Percentiles rank a stretch among this genome's conserved stretches.
Evolutionary conservation across 2,329 filamentous ascomycete species (phyloP).

Genomic region (Xylariaceae sp.): DNA sequence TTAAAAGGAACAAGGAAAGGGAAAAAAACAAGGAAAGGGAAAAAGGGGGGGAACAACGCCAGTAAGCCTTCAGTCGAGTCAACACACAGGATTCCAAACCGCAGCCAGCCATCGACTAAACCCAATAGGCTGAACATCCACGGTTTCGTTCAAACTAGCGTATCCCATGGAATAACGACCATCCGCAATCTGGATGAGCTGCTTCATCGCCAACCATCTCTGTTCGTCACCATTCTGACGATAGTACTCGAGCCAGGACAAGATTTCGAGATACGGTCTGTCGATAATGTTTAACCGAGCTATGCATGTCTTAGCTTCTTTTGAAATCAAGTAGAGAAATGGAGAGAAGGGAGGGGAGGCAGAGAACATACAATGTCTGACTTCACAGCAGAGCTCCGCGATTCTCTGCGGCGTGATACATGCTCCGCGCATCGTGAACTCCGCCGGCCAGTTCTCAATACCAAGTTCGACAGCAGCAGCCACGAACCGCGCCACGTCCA

Average conservation of each 20-base stretch:
- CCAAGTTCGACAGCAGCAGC: constrained; percentile 62
- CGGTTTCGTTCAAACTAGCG: constrained; percentile 52
- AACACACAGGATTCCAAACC: constrained; percentile 37
- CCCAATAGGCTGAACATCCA: constrained; percentile 42
- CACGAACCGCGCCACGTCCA: constrained; percentile 66
- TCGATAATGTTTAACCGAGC: constrained; percentile 30
- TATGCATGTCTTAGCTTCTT: constrained; percentile 14
- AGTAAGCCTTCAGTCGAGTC: not conserved
- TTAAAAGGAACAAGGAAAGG: no score
- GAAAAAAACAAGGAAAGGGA: not conserved
- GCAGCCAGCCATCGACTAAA: constrained; percentile 51
- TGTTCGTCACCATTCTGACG: constrained; percentile 43
- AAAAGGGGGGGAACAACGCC: not conserved
- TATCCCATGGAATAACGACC: constrained; percentile 60
- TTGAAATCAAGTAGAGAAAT: constrained; percentile 6
- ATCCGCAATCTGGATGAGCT: constrained; percentile 62
- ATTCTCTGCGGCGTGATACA: constrained; percentile 56
- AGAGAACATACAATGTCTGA: constrained; percentile 42
- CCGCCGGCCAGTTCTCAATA: constrained; percentile 56
- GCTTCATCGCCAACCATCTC: constrained; percentile 50
- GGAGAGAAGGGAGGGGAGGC: not conserved
- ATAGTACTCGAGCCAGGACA: constrained; percentile 37
- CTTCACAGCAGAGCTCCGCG: constrained; percentile 43
- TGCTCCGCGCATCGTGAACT: constrained; percentile 66
- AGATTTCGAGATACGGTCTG: constrained; percentile 38